These are phyloP conservation scores for Pythium guiyangense DNA, from an alignment of 352 stramenopile species.

Conservation along the genomic window DNA sequence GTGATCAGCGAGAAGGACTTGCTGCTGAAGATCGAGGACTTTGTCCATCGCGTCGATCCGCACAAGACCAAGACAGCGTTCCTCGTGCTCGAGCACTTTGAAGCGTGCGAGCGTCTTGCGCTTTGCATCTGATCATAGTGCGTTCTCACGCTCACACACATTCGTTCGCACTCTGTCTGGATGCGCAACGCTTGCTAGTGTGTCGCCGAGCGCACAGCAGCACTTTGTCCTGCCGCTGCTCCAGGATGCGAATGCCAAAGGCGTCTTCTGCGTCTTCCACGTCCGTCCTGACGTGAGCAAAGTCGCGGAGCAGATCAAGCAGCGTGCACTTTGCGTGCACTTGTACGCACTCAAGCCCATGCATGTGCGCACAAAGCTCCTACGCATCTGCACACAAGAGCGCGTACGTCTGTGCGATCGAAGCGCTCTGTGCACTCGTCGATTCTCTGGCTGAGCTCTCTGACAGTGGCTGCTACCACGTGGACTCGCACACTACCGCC, in stretches of 20 bases:
- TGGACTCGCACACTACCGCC: too few relatives aligned
- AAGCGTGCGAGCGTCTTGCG: constrained; percentile 28
- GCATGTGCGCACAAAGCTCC: constrained; percentile 48
- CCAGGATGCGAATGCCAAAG: constrained; percentile 38
- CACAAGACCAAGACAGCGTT: constrained; percentile 23
- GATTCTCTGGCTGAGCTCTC: too few relatives aligned
- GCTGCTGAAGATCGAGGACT: constrained; percentile 29
- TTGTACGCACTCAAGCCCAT: constrained; percentile 30
- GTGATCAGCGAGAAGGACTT: constrained; percentile 36
- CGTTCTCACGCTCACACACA: not conserved
- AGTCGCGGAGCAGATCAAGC: constrained; percentile 57
- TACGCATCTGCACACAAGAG: constrained; percentile 43
- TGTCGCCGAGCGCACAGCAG: constrained; percentile 55
- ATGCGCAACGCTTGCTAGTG: constrained; percentile 17
- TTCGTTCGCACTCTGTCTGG: not conserved
- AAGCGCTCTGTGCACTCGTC: not conserved
- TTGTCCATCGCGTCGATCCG: constrained; percentile 19
- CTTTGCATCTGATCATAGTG: not conserved
- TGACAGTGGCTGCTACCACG: too few relatives aligned
- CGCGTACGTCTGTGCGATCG: constrained; percentile 21
- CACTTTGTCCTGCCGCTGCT: constrained; percentile 54
- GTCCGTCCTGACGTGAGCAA: constrained; percentile 46
- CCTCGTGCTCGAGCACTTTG: constrained; percentile 55
- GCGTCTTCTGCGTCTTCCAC: constrained; percentile 51
- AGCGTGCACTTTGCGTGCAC: constrained; percentile 30